Conservation (phyloP, 306 rosid species). For the Malus sylvestris region DNA sequence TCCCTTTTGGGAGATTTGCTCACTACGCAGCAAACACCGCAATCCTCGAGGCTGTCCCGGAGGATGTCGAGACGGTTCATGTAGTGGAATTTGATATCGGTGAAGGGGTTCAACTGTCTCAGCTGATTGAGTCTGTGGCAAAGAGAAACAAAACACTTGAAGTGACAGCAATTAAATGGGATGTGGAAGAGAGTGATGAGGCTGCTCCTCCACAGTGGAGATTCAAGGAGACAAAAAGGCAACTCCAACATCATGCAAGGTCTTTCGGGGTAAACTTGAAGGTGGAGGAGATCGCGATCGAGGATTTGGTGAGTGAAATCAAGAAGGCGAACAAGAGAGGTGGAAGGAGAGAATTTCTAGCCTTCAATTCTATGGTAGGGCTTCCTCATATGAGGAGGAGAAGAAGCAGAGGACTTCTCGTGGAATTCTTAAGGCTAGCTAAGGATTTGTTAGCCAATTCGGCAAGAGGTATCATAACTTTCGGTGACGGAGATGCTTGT, state of each 20-base stretch:
- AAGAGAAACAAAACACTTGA: constrained; percentile 25
- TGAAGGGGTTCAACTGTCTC: constrained; percentile 49
- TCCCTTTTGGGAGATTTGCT: constrained; percentile 41
- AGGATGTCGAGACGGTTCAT: constrained; percentile 40
- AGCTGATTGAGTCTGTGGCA: constrained; percentile 35
- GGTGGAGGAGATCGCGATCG: constrained; percentile 40
- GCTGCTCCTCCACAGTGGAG: constrained; percentile 16
- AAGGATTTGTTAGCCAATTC: constrained; percentile 33
- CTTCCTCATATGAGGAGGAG: constrained; percentile 47
- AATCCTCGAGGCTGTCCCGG: constrained; percentile 40
- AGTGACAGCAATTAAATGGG: constrained; percentile 45
- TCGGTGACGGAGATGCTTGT: constrained; percentile 45
- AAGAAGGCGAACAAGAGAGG: constrained; percentile 33
- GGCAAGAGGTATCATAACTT: constrained; percentile 37
- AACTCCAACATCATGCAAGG: constrained; percentile 36
- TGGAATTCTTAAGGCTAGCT: constrained; percentile 37
- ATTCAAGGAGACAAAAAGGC: constrained; percentile 35
- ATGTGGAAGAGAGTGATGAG: constrained; percentile 15
- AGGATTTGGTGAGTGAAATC: constrained; percentile 39
- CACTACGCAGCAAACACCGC: constrained; percentile 46
- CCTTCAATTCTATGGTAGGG: constrained; percentile 44
- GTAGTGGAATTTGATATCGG: constrained; percentile 45
- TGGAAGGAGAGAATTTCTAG: constrained; percentile 33
- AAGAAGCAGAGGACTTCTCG: constrained; percentile 30
- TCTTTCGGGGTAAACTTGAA: constrained; percentile 38